Base-by-base conservation (phyloP, 2,329 filamentous ascomycete species). In the Neonectria coccinea region DNA sequence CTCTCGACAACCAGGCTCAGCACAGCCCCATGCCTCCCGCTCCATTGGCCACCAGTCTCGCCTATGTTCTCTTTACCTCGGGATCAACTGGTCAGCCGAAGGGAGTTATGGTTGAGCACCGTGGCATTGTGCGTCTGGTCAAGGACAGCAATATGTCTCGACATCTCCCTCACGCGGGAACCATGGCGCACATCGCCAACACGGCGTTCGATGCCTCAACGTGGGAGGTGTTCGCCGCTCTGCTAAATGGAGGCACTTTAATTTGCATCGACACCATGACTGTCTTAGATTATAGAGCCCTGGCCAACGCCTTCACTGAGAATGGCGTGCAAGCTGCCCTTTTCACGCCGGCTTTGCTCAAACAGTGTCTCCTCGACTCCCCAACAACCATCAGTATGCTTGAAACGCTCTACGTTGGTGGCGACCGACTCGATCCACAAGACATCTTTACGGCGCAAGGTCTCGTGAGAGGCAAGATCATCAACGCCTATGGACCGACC, bases 341-440 rank as follows among this genome's bases (percentile, higher is more conserved):
- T 8, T 59, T 73, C 31, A 68, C 71, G 3, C 60, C 71, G 1
- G 60, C 68, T 2, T 25, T 70, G 3, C 55, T 74, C 12, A 74
- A 72, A n/a, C 69, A 73, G 31, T 68, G 59, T 42, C 56, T 74
- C 1, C 20, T 52, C 4, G 51, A 66, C 8, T 59, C 29, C 12
- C 68, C 71, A 3, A 25, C 8, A 1, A 39, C 56, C 27, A 36
- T 65, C 20, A 4, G 48, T 16, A 29, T 31, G 2, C 44, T 73
- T 1, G 27, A 67, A 1, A 7, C 52, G 12, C 54, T 73, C 1
- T 59, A 48, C 11, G 54, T 69, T 8, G 72, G 61, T 3, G 73
- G 70, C n/a, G 73, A 75, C n/a, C 56, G 69, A 2, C 22, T 68
- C n/a, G 47, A 70, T 12, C 20, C 53, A 8, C 18, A 45, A 8